phyloP scores from a whole-genome alignment of 1,284 basidiomycete genomes.

The Coriolopsis trogii region DNA sequence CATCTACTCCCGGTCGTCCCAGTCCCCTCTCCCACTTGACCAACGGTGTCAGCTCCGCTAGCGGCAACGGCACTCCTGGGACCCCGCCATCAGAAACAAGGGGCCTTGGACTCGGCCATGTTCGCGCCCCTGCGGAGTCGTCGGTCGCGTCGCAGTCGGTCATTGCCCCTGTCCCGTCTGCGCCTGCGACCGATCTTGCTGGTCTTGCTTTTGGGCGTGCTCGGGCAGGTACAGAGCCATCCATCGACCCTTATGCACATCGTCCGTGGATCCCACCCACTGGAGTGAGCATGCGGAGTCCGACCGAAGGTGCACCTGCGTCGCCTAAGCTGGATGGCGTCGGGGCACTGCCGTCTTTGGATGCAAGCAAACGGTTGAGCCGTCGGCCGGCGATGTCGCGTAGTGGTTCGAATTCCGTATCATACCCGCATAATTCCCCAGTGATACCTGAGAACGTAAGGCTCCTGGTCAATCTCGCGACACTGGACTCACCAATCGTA shows the following conservation, averaged over 20 bases:
- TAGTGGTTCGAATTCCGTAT: slow-evolving; percentile 43
- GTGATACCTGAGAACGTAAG: slow-evolving; percentile 49
- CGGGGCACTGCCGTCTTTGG: slow-evolving; percentile 27
- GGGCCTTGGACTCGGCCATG: slow-evolving; percentile 24
- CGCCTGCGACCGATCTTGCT: slow-evolving; percentile 28
- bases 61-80: slow-evolving; percentile 25
- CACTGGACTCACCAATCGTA: not conserved
- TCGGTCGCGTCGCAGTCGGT: slow-evolving; percentile 27
- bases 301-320: slow-evolving; percentile 23
- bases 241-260: slow-evolving; percentile 24
- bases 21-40: slow-evolving; percentile 12
- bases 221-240: slow-evolving; percentile 29
- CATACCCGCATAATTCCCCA: slow-evolving; percentile 38
- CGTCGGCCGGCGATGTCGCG: slow-evolving; percentile 42
- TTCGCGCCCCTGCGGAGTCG: slow-evolving; percentile 30
- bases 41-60: slow-evolving; percentile 18
- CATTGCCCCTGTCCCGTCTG: slow-evolving; percentile 22
- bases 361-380: slow-evolving; percentile 34
- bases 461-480: slow-evolving; percentile 1
- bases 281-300: slow-evolving; percentile 12
- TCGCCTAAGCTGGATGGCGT: slow-evolving; percentile 28
- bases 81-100: slow-evolving; percentile 20
- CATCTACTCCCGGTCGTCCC: slow-evolving; percentile 12
- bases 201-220: slow-evolving; percentile 27
- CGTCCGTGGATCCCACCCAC: slow-evolving; percentile 32